Conservation (phyloP, 1,139 yeast genomes). For the Saccharomycopsis crataegensis region DNA sequence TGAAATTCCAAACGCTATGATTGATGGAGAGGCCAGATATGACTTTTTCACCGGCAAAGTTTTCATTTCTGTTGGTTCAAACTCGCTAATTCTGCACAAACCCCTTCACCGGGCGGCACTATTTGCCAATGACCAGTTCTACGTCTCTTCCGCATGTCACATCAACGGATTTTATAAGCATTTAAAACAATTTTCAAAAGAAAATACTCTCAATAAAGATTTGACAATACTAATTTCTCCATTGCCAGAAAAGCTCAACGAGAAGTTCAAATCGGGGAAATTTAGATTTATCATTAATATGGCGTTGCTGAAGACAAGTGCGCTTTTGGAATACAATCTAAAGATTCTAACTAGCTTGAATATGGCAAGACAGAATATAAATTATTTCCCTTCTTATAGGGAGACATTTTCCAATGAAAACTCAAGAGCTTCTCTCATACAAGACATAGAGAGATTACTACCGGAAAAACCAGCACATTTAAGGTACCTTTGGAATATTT, state of each 20-base stretch:
- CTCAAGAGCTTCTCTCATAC: neutral
- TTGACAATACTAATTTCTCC: conserved; percentile 1
- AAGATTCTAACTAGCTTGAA: neutral
- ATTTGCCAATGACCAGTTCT: conserved; percentile 2
- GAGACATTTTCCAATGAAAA: neutral
- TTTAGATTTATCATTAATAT: neutral
- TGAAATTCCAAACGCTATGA: neutral
- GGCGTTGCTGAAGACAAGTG: neutral
- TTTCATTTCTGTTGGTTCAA: neutral
- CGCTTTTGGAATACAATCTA: neutral
- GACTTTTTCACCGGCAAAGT: neutral
- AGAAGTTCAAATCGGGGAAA: conserved; percentile 7
- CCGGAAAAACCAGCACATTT: neutral
- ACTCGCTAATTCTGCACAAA: conserved; percentile 1
- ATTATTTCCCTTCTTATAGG: neutral
- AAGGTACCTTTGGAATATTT: conserved; percentile 7
- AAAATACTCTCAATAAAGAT: neutral
- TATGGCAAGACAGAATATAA: neutral
- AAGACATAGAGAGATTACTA: neutral
- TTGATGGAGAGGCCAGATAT: neutral
- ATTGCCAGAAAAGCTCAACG: conserved; percentile 10
- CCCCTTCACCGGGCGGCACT: conserved; percentile 5
- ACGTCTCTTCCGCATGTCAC: neutral
- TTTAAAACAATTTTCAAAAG: conserved; percentile 6
- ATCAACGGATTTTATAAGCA: conserved; percentile 2